These are phyloP conservation scores for Acmispon strigosus DNA, from an alignment of 306 rosid genomes.

Conservation along the genomic window DNA sequence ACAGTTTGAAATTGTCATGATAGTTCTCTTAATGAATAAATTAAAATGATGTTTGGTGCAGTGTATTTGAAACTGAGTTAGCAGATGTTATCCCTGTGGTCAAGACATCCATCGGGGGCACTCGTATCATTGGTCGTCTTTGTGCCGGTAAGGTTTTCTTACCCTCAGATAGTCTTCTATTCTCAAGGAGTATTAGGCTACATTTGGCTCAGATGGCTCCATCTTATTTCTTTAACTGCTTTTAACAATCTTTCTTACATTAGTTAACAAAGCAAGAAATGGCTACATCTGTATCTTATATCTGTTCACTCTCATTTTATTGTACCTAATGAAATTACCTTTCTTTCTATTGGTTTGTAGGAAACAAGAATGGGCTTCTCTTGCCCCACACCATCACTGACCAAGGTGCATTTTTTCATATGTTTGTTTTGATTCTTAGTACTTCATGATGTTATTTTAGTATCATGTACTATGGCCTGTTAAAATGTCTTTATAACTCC, in stretches of 20 bases:
- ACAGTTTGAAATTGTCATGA: neutral
- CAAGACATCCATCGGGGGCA: conserved; percentile 78
- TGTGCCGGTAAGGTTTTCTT: conserved; percentile 62
- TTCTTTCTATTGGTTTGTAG: conserved; percentile 31
- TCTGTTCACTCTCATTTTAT: neutral
- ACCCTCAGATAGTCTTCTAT: neutral
- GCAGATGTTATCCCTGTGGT: conserved; percentile 76
- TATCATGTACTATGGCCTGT: neutral
- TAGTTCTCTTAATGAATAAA: neutral
- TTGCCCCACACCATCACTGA: conserved; percentile 91
- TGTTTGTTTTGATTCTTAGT: neutral
- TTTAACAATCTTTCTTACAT: neutral
- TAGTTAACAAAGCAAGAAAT: neutral
- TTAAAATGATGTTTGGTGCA: conserved; percentile 21
- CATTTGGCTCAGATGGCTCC: neutral
- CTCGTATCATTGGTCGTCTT: conserved; percentile 88
- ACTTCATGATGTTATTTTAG: neutral
- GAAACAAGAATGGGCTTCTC: conserved; percentile 95
- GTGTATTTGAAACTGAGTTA: conserved; percentile 78
- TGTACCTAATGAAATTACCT: neutral
- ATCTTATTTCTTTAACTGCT: neutral
- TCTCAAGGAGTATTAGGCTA: neutral
- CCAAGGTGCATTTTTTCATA: conserved; percentile 48
- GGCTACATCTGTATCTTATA: neutral
- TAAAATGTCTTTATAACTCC: neutral